phyloP scores from a whole-genome alignment of 441 rosid species.

The Populus hybrid region DNA sequence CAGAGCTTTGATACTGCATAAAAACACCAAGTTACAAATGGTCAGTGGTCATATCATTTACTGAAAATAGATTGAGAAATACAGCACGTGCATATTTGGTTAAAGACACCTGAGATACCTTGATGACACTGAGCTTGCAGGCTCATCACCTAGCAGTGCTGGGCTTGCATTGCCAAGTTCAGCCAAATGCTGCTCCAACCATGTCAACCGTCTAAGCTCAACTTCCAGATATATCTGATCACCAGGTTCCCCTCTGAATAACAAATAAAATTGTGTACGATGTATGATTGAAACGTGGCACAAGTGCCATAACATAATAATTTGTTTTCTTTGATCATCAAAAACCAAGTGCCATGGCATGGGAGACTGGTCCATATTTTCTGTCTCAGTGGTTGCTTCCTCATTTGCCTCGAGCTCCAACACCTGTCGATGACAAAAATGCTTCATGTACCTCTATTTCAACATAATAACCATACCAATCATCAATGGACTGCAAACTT shows the following conservation, averaged over 20 bases:
- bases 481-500: not conserved
- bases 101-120: constrained; percentile 34
- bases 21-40: not conserved
- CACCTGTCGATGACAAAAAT: constrained; percentile 40
- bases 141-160: constrained; percentile 80
- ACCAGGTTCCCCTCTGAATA: constrained; percentile 75
- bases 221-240: constrained; percentile 94
- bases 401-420: constrained; percentile 75
- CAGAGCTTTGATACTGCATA: constrained; percentile 66
- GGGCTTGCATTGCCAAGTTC: constrained; percentile 97
- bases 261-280: constrained; percentile 77
- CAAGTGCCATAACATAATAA: constrained; percentile 91
- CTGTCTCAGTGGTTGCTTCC: constrained; percentile 32
- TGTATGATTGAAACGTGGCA: constrained; percentile 85
- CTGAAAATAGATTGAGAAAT: not conserved
- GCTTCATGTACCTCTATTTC: not conserved
- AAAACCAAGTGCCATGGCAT: constrained; percentile 65
- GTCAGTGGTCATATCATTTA: not conserved
- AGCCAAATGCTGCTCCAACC: constrained; percentile 88
- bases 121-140: constrained; percentile 79
- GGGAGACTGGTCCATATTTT: constrained; percentile 44
- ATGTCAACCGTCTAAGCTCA: constrained; percentile 80
- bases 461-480: not conserved
- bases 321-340: constrained; percentile 81
- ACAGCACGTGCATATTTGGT: not conserved